Evolutionary conservation across 768 basidiomycete genomes (phyloP).

Genomic region (Cantharellus cinnabarinus): DNA sequence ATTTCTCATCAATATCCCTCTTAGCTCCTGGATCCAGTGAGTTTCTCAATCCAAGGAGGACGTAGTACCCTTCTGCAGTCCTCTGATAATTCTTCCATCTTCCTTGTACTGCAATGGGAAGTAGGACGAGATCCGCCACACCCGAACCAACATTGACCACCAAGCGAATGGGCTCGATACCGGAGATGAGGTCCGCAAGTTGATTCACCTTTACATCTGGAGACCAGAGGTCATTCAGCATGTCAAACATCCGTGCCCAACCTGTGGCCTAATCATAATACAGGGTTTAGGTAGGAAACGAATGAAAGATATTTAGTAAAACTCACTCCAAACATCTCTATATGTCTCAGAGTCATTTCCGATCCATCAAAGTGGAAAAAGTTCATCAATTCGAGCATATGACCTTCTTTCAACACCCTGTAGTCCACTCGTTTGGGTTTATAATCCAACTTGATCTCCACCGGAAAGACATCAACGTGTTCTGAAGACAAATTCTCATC

Average conservation of each 20-base stretch:
- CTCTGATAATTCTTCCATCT: constrained; percentile 79
- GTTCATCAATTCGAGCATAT: constrained; percentile 95
- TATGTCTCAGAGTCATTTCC: constrained; percentile 91
- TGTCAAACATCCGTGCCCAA: constrained; percentile 75
- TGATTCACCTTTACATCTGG: constrained; percentile 99
- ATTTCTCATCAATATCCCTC: constrained; percentile 79
- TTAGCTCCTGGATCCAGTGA: constrained; percentile 71
- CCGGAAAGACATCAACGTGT: constrained; percentile 84
- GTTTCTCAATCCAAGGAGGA: constrained; percentile 84
- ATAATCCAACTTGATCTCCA: constrained; percentile 92
- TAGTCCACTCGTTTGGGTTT: constrained; percentile 96
- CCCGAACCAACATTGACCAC: constrained; percentile 96
- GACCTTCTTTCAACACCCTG: constrained; percentile 68
- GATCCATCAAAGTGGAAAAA: constrained; percentile 99
- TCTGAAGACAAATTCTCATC: constrained; percentile 25
- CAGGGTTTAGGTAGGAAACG: neutral
- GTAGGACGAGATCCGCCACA: constrained; percentile 82
- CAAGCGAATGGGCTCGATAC: constrained; percentile 88
- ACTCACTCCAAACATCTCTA: constrained; percentile 77
- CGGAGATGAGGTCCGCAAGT: constrained; percentile 88
- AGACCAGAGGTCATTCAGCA: constrained; percentile 96
- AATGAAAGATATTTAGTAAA: neutral
- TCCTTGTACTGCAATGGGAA: constrained; percentile 97
- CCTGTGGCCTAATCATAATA: constrained; percentile 49
- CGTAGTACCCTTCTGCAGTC: constrained; percentile 83